Base-by-base conservation (phyloP, 495 filamentous ascomycete genomes). In the Paragyromitra xinjiangensis region DNA sequence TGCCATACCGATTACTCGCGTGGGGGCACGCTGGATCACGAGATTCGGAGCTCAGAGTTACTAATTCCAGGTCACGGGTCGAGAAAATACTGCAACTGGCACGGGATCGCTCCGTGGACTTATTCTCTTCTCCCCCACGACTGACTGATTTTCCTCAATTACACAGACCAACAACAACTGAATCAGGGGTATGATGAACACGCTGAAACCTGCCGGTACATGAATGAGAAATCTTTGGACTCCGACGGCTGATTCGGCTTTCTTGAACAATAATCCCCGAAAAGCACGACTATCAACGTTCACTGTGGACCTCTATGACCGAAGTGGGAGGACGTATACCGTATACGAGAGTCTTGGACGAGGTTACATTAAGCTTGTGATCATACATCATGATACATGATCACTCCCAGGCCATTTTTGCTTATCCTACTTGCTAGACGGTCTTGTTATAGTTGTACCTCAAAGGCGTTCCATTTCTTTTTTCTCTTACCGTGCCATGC, bases 401-500 rank as follows among this genome's bases (percentile, higher is more conserved):
- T n/a, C 44, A 64, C 59, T 56, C 44, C n/a, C 16, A 22, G 14
- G 45, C 39, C 64, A 53, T 39, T 64, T 62, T 71, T 64, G 56
- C 73, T 75, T 75, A 70, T 75, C 68, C 53, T 62, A 53, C 65
- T 44, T 68, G 64, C 39, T 22, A 44, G 64, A 45, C 9, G 0
- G 8, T 53, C 3, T 22, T 37, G 39, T 19, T 48, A 45, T 34
- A 39, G 11, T 42, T 44, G 62, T 74, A 61, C 55, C 48, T 67
- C 16, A 39, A 59, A 58, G 48, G 48, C 37, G 6, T 34, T 26
- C 39, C 1, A 9, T 22, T 44, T 42, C 55, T 68, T 58, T 53
- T 69, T 71, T 69, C 37, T 24, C 37, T 59, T 73, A 64, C 61
- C 69, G 69, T 77, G 59, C 50, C 68, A 72, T 77, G 73, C 73